Percentiles rank a stretch among this genome's conserved stretches.
These are phyloP conservation scores for Fusarium tricinctum DNA, from an alignment of 2,329 filamentous ascomycete species.

Conservation along the genomic window DNA sequence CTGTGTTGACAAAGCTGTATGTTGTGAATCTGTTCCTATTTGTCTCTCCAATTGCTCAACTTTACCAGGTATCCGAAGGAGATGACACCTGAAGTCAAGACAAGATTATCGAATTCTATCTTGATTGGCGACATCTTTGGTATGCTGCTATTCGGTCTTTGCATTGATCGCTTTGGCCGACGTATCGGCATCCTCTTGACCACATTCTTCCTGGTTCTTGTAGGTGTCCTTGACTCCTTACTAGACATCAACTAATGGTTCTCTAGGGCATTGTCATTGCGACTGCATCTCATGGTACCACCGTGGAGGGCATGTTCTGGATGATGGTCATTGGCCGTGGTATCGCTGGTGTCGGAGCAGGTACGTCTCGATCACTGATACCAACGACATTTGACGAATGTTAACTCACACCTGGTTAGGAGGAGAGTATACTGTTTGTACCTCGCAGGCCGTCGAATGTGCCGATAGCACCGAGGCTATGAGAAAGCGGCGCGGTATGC, in stretches of 20 bases:
- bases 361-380: not conserved
- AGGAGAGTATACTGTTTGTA: constrained; percentile 1
- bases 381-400: not conserved
- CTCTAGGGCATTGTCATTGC: not conserved
- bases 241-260: accelerated
- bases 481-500: constrained; percentile 5
- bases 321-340: constrained; percentile 9
- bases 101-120: constrained; percentile 4
- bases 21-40: accelerated
- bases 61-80: not conserved
- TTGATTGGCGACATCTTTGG: constrained; percentile 6
- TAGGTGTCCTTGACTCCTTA: accelerated
- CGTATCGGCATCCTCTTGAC: constrained; percentile 5
- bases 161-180: not conserved
- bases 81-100: constrained; percentile 3
- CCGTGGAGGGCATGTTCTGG: constrained; percentile 7
- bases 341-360: constrained; percentile 4
- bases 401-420: not conserved
- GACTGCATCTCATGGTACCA: not conserved
- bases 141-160: constrained; percentile 6
- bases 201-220: constrained; percentile 3
- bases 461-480: not conserved
- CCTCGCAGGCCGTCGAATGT: not conserved
- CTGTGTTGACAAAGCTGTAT: not conserved
- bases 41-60: not conserved